Base-by-base conservation (phyloP, 495 filamentous ascomycete genomes). In the Tuber magnatum region DNA sequence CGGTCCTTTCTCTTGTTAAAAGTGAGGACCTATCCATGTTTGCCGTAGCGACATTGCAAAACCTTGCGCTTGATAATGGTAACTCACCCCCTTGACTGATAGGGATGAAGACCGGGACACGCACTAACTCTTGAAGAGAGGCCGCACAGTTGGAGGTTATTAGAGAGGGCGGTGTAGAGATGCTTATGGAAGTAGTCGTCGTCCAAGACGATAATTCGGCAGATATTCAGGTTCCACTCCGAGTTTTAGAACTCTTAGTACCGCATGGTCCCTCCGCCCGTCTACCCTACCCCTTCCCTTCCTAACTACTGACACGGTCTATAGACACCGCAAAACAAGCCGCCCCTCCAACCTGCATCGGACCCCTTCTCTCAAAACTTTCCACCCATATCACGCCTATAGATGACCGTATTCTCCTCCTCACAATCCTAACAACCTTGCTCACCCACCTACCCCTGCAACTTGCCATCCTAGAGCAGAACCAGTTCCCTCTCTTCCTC, bases 41-140 rank as follows among this genome's bases (percentile, higher is more conserved):
- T 65, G 88, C 87, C 24, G 86, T 92, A 70, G 88, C 89, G 72
- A 91, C 93, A 68, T 83, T 93, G 32, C 90, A 87, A 81, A 95
- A 95, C 76, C 87, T 93, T 73, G 90, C 90, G 79, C 86, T 92
- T 74, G 92, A 93, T 79, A 92, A 88, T 82, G 89, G 92, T 94
- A 84, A 84, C 82, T 84, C 73, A 41, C 56, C 43, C 12, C 9
- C 32, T 35, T 40, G 9, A 22, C 44, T 39, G n/a, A 2, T 38
- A 14, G 41, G 28, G 35, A 39, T 14, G 71, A 14, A 16, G 42
- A 35, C 56, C 65, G 4, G 41, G 24, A 72, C 46, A 35, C 28
- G n/a, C 14, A 12, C 77, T 82, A 79, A 80, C 77, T 71, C 70
- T 70, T 76, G 82, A 42, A 81, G 77, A 82, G 88, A 88, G 76